phyloP scores from a whole-genome alignment of 2,329 filamentous ascomycete genomes.

The Fusarium coffeatum region DNA sequence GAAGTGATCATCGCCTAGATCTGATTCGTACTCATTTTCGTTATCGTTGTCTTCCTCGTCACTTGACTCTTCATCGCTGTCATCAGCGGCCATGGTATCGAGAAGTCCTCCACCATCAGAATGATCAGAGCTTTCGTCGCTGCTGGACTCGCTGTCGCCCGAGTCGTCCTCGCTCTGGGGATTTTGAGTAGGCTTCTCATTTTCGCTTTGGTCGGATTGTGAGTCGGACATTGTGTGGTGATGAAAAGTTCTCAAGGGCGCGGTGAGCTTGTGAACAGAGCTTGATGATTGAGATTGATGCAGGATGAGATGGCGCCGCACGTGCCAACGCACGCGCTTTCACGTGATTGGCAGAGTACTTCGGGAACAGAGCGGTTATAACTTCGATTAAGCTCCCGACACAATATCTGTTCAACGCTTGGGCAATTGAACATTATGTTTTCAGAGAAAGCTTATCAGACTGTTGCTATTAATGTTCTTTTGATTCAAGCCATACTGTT shows the following conservation, averaged over 20 bases:
- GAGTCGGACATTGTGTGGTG: conserved; percentile 12
- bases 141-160: conserved; percentile 19
- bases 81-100: conserved; percentile 43
- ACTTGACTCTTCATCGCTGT: conserved; percentile 37
- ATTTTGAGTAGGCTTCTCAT: neutral
- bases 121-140: conserved; percentile 31
- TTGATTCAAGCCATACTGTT: too few species aligned
- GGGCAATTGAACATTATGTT: too few species aligned
- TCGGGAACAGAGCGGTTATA: neutral
- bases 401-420: neutral
- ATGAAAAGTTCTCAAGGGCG: neutral
- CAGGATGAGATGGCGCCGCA: neutral
- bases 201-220: conserved; percentile 10
- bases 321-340: neutral
- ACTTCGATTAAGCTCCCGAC: accelerated
- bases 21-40: neutral
- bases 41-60: conserved; percentile 17
- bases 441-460: too few species aligned
- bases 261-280: neutral
- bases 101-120: conserved; percentile 41
- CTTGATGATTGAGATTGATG: neutral
- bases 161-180: neutral
- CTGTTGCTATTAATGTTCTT: too few species aligned
- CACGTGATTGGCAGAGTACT: accelerated
- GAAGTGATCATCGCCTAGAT: conserved; percentile 24